Evolutionary conservation across 495 filamentous ascomycete genomes (phyloP).

Genomic region (Hypoxylon fuscum): DNA sequence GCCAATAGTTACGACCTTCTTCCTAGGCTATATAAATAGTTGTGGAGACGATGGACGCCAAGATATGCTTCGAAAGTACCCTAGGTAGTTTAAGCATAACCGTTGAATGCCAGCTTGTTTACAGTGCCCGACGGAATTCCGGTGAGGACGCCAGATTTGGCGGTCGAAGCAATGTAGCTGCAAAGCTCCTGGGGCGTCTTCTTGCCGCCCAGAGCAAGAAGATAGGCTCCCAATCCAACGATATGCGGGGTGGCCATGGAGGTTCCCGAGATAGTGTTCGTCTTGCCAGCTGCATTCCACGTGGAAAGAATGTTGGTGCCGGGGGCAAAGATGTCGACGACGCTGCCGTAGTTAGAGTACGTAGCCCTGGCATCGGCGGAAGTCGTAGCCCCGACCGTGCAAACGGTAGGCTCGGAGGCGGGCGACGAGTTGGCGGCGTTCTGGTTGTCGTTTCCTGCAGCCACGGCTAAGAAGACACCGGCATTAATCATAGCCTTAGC

Average conservation of each 20-base stretch:
- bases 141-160: constrained; percentile 46
- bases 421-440: constrained; percentile 62
- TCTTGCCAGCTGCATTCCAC: constrained; percentile 64
- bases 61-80: no score
- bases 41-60: no score
- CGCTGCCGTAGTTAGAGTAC: constrained; percentile 70
- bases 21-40: no score
- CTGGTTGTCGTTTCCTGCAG: constrained; percentile 62
- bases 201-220: constrained; percentile 58
- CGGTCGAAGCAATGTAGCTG: constrained; percentile 51
- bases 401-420: constrained; percentile 63
- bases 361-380: constrained; percentile 57
- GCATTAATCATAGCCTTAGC: constrained; percentile 57
- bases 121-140: constrained; percentile 53
- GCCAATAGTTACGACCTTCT: no score
- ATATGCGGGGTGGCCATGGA: constrained; percentile 73
- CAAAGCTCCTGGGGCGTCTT: constrained; percentile 58
- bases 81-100: no score
- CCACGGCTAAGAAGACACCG: constrained; percentile 65
- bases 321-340: constrained; percentile 71
- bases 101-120: constrained; percentile 63
- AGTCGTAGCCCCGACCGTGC: constrained; percentile 68
- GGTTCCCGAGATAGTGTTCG: constrained; percentile 75
- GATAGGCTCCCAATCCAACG: constrained; percentile 68
- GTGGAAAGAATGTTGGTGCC: constrained; percentile 63